Evolutionary conservation across 2,329 filamentous ascomycete genomes (phyloP), one percentile per base, ranked within the genome.

Genomic region (Sordariomycetes sp.): DNA sequence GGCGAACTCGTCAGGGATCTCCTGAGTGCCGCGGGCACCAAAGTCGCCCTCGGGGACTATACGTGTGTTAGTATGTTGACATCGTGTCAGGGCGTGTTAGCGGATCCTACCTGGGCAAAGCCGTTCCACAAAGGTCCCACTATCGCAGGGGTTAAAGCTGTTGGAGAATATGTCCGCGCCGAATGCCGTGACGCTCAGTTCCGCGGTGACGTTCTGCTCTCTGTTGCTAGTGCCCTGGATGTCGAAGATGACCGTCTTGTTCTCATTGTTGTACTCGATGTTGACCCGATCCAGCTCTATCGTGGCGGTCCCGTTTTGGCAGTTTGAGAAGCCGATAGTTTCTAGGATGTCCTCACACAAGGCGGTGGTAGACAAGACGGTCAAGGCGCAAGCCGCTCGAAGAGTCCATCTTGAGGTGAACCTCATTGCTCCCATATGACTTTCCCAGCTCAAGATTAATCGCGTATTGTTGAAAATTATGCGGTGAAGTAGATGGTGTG

Each of bases 321-420:
- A 97, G 62, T 85, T 85, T 66, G 78, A 83, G 74, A 94, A 96
- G 60, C 91, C 89, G 62, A 81, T 82, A 25, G 92, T 97, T 68
- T 86, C 82, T 59, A 99, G 81, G 59, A 95, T 77, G 64, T 93
- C 85, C 61, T 75, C 79, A 59, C 82, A 89, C 60, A 88, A 69
- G 58, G 80, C 86, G 60, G 76, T 72, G 54, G 68, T 70, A 18
- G 69, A 65, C 53, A 79, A 67, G 56, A 70, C 67, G 55, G 69
- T 66, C 14, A 63, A 58, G 22, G 74, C 69, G 58, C 71, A 65
- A 43, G 53, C 57, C 12, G 55, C 34, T 12, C 48, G 25, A 12
- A 57, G 32, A n/a, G 51, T 68, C 69, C 69, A 69, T 59, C 55
- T 61, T 53, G 65, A 66, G 58, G 63, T 55, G 53, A 54, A 58